phyloP scores from a whole-genome alignment of 768 basidiomycete species.

The Trametes coccinea region DNA sequence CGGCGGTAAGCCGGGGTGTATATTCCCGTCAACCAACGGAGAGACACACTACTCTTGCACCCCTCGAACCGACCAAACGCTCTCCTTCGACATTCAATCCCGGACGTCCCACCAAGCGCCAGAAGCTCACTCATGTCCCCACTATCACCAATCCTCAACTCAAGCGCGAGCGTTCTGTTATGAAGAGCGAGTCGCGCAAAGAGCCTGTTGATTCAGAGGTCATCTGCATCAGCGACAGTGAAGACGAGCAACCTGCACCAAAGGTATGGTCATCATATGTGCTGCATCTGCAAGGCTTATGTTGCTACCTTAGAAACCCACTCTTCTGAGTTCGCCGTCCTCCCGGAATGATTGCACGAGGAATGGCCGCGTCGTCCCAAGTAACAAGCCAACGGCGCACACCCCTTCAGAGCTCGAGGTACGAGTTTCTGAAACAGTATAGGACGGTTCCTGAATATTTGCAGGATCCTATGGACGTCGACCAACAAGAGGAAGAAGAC shows the following conservation, averaged over 20 bases:
- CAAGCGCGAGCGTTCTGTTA: background rate
- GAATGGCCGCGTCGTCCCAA: background rate
- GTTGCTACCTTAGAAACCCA: background rate
- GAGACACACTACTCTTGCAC: background rate
- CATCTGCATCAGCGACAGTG: slow-evolving; percentile 9
- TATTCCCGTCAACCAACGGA: background rate
- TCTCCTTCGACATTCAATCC: background rate
- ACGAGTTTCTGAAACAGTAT: no score
- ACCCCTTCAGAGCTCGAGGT: background rate
- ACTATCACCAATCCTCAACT: background rate
- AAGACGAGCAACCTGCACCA: background rate
- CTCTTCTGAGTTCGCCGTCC: no score
- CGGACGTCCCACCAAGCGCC: background rate
- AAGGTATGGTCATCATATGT: background rate
- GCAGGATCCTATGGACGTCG: background rate
- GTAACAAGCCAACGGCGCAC: background rate
- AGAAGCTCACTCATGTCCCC: background rate
- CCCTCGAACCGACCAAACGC: background rate
- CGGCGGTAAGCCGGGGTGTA: background rate
- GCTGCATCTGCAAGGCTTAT: no score
- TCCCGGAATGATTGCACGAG: background rate
- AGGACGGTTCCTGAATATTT: background rate
- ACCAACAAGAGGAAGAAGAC: slow-evolving; percentile 1
- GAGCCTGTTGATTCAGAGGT: background rate
- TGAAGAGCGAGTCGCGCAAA: background rate